Percentiles rank a stretch among this genome's conserved stretches.
Conservation (phyloP, 257 asterid species). For the Pogostemon cablin region DNA sequence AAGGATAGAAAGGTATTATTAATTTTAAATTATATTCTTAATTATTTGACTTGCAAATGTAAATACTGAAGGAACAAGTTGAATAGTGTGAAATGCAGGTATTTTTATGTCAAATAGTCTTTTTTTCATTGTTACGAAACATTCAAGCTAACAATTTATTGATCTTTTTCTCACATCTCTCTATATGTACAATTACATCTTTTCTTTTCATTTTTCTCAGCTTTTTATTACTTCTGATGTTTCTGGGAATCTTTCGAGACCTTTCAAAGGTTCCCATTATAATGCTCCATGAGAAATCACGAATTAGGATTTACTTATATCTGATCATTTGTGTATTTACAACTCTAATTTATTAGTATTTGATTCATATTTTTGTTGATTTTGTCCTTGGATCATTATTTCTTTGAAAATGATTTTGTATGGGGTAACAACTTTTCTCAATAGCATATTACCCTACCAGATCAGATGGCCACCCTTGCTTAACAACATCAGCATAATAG, state of each 20-base stretch:
- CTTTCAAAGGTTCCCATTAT: conserved; percentile 72
- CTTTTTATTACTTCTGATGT: conserved; percentile 15
- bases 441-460: background rate
- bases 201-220: background rate
- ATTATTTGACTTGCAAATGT: conserved; percentile 39
- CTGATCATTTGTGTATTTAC: background rate
- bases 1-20: conserved; percentile 49
- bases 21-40: too few relatives aligned
- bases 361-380: background rate
- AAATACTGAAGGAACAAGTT: conserved; percentile 33
- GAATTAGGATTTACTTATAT: background rate
- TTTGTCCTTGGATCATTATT: background rate
- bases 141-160: too few relatives aligned
- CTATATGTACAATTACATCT: background rate
- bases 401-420: background rate
- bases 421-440: background rate
- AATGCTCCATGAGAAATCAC: conserved; percentile 28
- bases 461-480: background rate
- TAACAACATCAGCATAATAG: background rate
- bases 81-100: too few relatives aligned
- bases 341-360: background rate
- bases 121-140: too few relatives aligned
- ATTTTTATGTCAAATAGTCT: too few relatives aligned
- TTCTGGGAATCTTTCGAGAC: conserved; percentile 88
- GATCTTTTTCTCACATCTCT: background rate